Conservation (phyloP, 192 early-diverging fungal genomes). For the Podila epicladia region DNA sequence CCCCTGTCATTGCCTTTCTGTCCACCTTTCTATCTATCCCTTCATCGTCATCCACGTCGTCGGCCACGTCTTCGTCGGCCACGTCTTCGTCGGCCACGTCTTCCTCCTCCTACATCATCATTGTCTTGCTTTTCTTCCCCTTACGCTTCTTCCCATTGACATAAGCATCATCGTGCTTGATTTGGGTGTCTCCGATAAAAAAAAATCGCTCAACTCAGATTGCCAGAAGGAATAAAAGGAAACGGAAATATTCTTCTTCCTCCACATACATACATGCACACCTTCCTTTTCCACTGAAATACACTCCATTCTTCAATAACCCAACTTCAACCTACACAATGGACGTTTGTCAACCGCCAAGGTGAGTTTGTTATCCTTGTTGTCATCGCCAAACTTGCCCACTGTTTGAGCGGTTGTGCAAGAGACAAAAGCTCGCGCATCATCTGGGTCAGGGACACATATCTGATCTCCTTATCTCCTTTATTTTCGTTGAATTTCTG, state of each 20-base stretch:
- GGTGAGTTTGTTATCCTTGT: background rate
- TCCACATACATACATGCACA: background rate
- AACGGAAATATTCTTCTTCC: background rate
- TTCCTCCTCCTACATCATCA: background rate
- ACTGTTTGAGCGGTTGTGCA: no score
- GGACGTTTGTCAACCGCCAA: background rate
- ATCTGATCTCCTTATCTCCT: background rate
- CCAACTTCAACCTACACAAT: background rate
- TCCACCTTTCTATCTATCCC: background rate
- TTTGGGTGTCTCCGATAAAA: background rate
- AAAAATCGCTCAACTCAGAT: background rate
- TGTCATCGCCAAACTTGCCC: no score
- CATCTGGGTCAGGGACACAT: conserved; percentile 5
- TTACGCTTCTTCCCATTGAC: background rate
- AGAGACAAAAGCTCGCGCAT: background rate
- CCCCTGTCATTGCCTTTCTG: background rate
- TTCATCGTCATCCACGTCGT: background rate
- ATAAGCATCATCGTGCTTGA: background rate
- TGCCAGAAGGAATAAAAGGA: background rate
- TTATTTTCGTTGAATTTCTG: background rate
- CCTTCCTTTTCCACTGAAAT: background rate
- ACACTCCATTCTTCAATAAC: background rate
- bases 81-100: background rate
- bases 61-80: background rate
- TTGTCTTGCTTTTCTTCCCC: background rate